Percentiles rank a stretch among this genome's conserved stretches.
Conservation (phyloP, 2,329 filamentous ascomycete species). For the Clonostachys chloroleuca region DNA sequence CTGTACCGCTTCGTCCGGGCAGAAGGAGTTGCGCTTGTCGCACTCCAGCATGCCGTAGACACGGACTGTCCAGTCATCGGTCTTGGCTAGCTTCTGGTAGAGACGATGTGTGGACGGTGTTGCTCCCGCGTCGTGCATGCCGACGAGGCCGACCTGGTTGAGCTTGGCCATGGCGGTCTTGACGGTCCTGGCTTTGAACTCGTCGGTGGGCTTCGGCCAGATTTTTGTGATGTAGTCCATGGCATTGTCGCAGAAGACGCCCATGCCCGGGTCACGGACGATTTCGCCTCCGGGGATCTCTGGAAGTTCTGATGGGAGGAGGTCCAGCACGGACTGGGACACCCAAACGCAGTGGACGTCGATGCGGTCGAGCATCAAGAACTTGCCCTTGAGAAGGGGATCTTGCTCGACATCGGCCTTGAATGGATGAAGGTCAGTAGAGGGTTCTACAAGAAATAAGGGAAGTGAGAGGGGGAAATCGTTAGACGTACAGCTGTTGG, state of each 20-base stretch:
- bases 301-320: conserved; percentile 47
- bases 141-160: conserved; percentile 62
- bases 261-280: conserved; percentile 53
- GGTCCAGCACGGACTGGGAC: conserved; percentile 55
- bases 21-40: conserved; percentile 58
- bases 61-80: conserved; percentile 52
- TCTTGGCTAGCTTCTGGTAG: conserved; percentile 43
- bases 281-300: conserved; percentile 62
- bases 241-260: conserved; percentile 71
- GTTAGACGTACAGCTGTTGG: conserved; percentile 52
- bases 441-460: not conserved
- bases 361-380: conserved; percentile 66
- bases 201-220: conserved; percentile 51
- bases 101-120: conserved; percentile 48
- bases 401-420: conserved; percentile 52
- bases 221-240: conserved; percentile 56
- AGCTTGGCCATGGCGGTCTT: conserved; percentile 57
- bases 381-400: conserved; percentile 45
- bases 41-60: conserved; percentile 70
- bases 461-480: not conserved
- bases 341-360: conserved; percentile 70
- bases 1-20: conserved; percentile 42
- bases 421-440: not conserved
- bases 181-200: conserved; percentile 50
- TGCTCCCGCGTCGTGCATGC: conserved; percentile 65